Evolutionary conservation across 208 protist genomes (phyloP).

Genomic region (Crithidia brevicula): DNA sequence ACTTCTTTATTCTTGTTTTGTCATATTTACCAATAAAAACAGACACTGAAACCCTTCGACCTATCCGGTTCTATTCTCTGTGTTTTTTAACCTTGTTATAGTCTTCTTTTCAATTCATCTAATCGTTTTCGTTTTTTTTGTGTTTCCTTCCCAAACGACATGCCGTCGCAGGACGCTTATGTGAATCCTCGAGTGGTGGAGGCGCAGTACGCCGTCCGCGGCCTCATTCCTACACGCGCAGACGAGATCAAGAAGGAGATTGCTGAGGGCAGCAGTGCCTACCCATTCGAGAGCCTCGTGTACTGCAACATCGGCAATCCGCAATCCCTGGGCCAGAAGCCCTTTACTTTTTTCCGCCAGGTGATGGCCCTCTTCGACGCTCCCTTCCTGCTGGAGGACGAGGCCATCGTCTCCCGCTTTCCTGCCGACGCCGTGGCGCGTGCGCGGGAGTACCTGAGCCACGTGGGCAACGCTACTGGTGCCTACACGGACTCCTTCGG

Average conservation of each 20-base stretch:
- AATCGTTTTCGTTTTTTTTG: neutral
- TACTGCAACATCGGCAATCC: constrained; percentile 99
- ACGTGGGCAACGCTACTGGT: constrained; percentile 80
- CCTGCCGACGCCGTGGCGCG: constrained; percentile 91
- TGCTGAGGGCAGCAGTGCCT: constrained; percentile 35
- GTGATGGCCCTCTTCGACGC: constrained; percentile 84
- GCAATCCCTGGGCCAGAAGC: constrained; percentile 95
- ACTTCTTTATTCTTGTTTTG: too few relatives aligned
- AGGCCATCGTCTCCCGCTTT: constrained; percentile 50
- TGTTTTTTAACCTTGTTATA: neutral
- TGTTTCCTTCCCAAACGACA: neutral
- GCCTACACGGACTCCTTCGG: constrained; percentile 98
- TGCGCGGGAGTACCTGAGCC: constrained; percentile 73
- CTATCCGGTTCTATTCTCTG: too few relatives aligned
- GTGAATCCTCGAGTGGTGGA: constrained; percentile 77
- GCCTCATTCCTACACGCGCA: constrained; percentile 80
- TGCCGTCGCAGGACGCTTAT: neutral
- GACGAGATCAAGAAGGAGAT: constrained; percentile 80
- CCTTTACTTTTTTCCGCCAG: constrained; percentile 97
- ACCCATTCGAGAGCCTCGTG: constrained; percentile 90
- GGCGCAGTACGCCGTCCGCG: constrained; percentile 91
- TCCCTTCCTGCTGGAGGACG: constrained; percentile 74
- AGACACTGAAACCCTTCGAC: too few relatives aligned
- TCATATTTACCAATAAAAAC: too few relatives aligned
- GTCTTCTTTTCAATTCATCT: neutral